A percentile compares a stretch with the other conserved stretches of the same genome.
phyloP scores from a whole-genome alignment of 1,284 basidiomycete genomes.

The Ganoderma multipileum region DNA sequence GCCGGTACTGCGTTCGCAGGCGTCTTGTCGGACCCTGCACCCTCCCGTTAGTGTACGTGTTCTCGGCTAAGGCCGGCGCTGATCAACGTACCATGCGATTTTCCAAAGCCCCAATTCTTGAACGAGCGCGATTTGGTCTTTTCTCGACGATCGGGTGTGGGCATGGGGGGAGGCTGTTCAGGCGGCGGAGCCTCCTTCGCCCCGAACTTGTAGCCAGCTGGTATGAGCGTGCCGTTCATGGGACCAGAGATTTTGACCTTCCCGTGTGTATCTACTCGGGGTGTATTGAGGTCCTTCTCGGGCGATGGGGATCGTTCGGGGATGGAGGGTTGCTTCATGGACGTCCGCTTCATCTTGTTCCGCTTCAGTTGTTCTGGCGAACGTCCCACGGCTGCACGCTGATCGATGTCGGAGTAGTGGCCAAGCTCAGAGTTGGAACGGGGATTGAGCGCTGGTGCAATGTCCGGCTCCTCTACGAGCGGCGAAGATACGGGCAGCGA shows the following conservation, averaged over 20 bases:
- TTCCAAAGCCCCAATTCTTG: slow-evolving; percentile 89
- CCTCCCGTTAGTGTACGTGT: neutral
- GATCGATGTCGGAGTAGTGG: slow-evolving; percentile 69
- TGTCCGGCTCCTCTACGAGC: slow-evolving; percentile 49
- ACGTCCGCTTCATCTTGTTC: slow-evolving; percentile 57
- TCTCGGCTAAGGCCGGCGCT: neutral
- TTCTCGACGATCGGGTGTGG: slow-evolving; percentile 72
- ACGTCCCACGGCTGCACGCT: slow-evolving; percentile 40
- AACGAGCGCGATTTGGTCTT: slow-evolving; percentile 91
- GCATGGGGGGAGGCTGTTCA: slow-evolving; percentile 37
- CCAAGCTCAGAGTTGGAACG: slow-evolving; percentile 82
- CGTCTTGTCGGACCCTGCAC: slow-evolving; percentile 46
- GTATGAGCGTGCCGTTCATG: slow-evolving; percentile 85
- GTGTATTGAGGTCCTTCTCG: slow-evolving; percentile 51
- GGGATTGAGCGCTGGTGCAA: slow-evolving; percentile 47
- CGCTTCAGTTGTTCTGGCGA: slow-evolving; percentile 63
- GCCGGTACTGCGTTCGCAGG: slow-evolving; percentile 42
- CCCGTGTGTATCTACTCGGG: slow-evolving; percentile 48
- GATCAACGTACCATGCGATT: slow-evolving; percentile 51
- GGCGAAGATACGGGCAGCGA: slow-evolving; percentile 58
- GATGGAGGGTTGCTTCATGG: slow-evolving; percentile 58
- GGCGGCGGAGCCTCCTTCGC: slow-evolving; percentile 65
- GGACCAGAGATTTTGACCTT: slow-evolving; percentile 91
- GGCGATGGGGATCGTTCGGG: slow-evolving; percentile 67
- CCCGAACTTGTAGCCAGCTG: slow-evolving; percentile 89